phyloP scores from a whole-genome alignment of 345 rosid genomes.

The Euclidium syriacum region DNA sequence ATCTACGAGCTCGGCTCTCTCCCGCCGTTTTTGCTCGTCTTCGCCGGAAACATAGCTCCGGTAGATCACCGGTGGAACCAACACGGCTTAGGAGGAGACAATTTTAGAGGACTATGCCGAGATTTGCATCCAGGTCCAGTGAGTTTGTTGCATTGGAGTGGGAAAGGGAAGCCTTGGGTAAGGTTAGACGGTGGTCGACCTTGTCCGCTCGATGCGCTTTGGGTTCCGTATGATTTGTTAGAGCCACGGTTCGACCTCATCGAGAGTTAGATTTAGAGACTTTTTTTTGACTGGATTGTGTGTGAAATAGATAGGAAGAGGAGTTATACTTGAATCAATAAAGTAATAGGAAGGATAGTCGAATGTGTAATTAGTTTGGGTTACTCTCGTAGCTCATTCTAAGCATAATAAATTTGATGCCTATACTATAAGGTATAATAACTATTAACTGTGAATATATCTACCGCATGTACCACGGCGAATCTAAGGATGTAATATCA shows the following conservation, averaged over 20 bases:
- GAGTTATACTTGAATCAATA: constrained; percentile 17
- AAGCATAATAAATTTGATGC: constrained; percentile 11
- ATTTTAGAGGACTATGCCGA: constrained; percentile 44
- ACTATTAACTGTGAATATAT: constrained; percentile 19
- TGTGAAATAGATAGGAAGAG: constrained; percentile 15
- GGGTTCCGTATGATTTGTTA: constrained; percentile 52
- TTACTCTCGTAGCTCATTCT: not conserved
- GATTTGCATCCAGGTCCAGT: constrained; percentile 65
- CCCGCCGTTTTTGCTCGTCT: constrained; percentile 75
- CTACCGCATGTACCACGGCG: constrained; percentile 2
- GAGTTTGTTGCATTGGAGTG: constrained; percentile 69
- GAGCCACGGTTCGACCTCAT: constrained; percentile 38
- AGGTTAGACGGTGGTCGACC: constrained; percentile 45
- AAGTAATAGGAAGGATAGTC: not conserved
- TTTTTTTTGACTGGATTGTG: constrained; percentile 19
- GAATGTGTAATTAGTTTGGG: constrained; percentile 8
- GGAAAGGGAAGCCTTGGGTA: constrained; percentile 70
- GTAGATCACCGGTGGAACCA: constrained; percentile 89
- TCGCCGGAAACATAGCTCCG: constrained; percentile 70
- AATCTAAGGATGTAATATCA: not conserved
- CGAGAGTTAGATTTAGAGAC: constrained; percentile 29
- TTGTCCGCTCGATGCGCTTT: constrained; percentile 55
- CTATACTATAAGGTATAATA: not conserved
- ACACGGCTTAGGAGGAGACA: constrained; percentile 74
- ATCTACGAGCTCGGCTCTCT: constrained; percentile 77